These are phyloP conservation scores for Fusarium algeriense DNA, from an alignment of 2,329 filamentous ascomycete genomes.

Conservation along the genomic window DNA sequence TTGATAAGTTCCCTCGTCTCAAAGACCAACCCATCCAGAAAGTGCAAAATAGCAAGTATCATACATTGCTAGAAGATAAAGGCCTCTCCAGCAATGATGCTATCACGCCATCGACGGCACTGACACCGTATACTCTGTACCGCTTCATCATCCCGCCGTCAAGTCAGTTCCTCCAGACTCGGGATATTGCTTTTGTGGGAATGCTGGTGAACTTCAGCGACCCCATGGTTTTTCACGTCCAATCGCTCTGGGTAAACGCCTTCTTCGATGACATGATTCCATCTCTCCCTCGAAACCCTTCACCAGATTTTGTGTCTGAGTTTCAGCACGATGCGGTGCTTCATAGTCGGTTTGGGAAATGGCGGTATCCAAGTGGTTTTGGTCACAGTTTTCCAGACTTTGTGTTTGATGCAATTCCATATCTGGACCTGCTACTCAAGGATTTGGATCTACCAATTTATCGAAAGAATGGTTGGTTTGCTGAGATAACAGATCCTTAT, in stretches of 20 bases:
- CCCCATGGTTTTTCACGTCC: slow-evolving; percentile 57
- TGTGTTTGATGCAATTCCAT: slow-evolving; percentile 81
- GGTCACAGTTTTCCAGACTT: slow-evolving; percentile 75
- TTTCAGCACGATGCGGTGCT: slow-evolving; percentile 69
- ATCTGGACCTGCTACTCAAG: slow-evolving; percentile 74
- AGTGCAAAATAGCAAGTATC: slow-evolving; percentile 57
- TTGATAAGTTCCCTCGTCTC: slow-evolving; percentile 65
- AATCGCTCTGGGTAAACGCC: slow-evolving; percentile 73
- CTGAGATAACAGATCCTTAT: slow-evolving; percentile 69
- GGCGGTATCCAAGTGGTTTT: slow-evolving; percentile 76
- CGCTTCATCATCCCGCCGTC: slow-evolving; percentile 61
- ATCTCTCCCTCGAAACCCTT: slow-evolving; percentile 36
- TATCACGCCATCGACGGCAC: slow-evolving; percentile 38
- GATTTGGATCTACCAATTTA: slow-evolving; percentile 73
- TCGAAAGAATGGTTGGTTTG: slow-evolving; percentile 65
- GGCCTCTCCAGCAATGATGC: slow-evolving; percentile 52
- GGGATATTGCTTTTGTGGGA: slow-evolving; percentile 61
- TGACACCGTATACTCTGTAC: slow-evolving; percentile 56
- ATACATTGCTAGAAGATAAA: slow-evolving; percentile 56
- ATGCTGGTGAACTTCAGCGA: slow-evolving; percentile 59
- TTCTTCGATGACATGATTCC: slow-evolving; percentile 62
- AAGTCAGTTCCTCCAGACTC: slow-evolving; percentile 50
- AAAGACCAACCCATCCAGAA: slow-evolving; percentile 60
- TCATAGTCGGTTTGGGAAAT: slow-evolving; percentile 75
- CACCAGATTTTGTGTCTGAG: slow-evolving; percentile 53